Evolutionary conservation across 768 basidiomycete species (phyloP).

Genomic region (Calvatia gigantea): DNA sequence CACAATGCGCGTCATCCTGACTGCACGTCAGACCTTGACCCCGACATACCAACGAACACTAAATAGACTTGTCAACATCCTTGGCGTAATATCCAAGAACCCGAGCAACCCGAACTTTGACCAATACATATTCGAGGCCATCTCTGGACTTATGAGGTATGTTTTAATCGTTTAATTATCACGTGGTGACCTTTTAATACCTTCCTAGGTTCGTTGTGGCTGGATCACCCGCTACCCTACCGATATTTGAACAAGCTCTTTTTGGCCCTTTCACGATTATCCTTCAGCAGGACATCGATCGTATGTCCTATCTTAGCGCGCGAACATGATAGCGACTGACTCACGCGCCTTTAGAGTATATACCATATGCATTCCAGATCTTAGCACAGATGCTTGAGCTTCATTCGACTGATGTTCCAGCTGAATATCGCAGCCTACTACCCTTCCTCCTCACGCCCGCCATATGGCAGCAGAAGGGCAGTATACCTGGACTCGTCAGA

Average conservation of each 20-base stretch:
- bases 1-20: constrained; percentile 90
- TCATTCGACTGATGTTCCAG: constrained; percentile 62
- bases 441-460: constrained; percentile 81
- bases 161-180: not conserved
- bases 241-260: constrained; percentile 74
- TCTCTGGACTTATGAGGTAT: constrained; percentile 89
- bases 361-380: constrained; percentile 96
- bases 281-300: constrained; percentile 89
- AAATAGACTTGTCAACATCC: constrained; percentile 72
- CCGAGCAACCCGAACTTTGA: constrained; percentile 98
- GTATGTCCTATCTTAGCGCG: constrained; percentile 38
- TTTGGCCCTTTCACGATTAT: constrained; percentile 88
- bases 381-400: constrained; percentile 93
- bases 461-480: constrained; percentile 92
- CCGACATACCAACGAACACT: constrained; percentile 66
- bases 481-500: constrained; percentile 89
- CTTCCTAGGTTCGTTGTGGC: constrained; percentile 71
- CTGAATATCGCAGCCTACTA: constrained; percentile 74
- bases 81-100: constrained; percentile 89
- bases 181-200: not conserved
- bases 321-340: not conserved
- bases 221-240: constrained; percentile 60
- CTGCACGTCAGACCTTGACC: constrained; percentile 74
- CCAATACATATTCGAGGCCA: constrained; percentile 95
- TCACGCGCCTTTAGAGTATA: constrained; percentile 65